Conservation (phyloP, 116 monocot species). For the Posidonia oceanica region DNA sequence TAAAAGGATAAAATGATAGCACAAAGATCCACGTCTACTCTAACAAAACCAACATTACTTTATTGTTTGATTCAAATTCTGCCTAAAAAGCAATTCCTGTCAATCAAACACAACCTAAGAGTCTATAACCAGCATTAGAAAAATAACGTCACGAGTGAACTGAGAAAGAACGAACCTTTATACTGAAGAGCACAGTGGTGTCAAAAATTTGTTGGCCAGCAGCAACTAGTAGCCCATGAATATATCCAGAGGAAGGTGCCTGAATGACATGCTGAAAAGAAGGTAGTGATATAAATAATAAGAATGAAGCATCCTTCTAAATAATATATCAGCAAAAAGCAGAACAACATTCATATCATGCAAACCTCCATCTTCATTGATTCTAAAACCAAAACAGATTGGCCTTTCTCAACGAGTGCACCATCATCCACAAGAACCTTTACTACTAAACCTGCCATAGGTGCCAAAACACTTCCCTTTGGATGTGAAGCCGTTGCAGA, state of each 20-base stretch:
- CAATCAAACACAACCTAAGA: too few species aligned
- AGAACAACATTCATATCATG: conserved; percentile 1
- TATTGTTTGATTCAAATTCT: too few species aligned
- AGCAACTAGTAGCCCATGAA: conserved; percentile 57
- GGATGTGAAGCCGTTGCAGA: conserved; percentile 32
- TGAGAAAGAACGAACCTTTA: conserved; percentile 39
- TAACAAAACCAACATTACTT: too few species aligned
- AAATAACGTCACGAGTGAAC: too few species aligned
- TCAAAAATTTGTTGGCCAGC: conserved; percentile 87
- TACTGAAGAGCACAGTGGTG: conserved; percentile 58
- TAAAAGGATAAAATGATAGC: too few species aligned
- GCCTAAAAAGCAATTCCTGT: too few species aligned
- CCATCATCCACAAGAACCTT: conserved; percentile 78
- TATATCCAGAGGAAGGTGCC: conserved; percentile 60
- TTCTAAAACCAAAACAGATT: conserved; percentile 83
- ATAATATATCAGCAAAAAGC: background rate
- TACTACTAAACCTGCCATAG: conserved; percentile 95
- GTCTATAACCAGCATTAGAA: too few species aligned
- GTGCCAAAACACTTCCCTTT: conserved; percentile 82
- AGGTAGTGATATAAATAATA: background rate
- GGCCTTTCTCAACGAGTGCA: conserved; percentile 61
- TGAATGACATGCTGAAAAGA: conserved; percentile 77
- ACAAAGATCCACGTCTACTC: too few species aligned
- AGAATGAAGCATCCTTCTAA: background rate
- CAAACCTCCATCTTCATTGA: conserved; percentile 99